phyloP scores from a whole-genome alignment of 2,329 filamentous ascomycete genomes.

The Phoma sp. region DNA sequence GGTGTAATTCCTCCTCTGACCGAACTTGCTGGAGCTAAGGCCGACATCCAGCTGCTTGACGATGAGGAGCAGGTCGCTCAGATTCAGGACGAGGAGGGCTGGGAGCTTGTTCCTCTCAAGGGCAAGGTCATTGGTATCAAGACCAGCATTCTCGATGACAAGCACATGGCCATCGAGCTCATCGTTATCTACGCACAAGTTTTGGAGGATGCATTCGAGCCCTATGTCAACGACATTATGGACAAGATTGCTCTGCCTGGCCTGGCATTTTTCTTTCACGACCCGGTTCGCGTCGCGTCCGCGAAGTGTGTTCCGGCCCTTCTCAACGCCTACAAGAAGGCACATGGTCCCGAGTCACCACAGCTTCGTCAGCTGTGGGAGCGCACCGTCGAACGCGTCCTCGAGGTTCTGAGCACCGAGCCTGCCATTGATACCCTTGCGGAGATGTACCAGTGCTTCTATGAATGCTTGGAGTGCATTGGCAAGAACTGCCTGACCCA shows the following conservation, averaged over 20 bases:
- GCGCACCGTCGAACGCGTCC: slow-evolving; percentile 83
- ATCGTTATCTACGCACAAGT: slow-evolving; percentile 97
- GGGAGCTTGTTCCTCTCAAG: slow-evolving; percentile 96
- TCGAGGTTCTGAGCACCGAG: slow-evolving; percentile 92
- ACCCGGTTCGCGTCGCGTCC: slow-evolving; percentile 92
- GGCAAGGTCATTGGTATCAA: slow-evolving; percentile 98
- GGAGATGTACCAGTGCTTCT: slow-evolving; percentile 99
- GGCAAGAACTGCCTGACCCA: slow-evolving; percentile 81
- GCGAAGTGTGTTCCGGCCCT: slow-evolving; percentile 94
- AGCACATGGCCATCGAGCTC: slow-evolving; percentile 99
- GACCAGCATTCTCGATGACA: slow-evolving; percentile 95
- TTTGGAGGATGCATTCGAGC: slow-evolving; percentile 89
- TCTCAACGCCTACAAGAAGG: slow-evolving; percentile 91
- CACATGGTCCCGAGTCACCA: slow-evolving; percentile 79
- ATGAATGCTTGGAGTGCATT: slow-evolving; percentile 94
- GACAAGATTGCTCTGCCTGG: slow-evolving; percentile 94
- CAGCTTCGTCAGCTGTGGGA: slow-evolving; percentile 85
- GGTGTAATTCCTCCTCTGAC: slow-evolving; percentile 94
- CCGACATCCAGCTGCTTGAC: slow-evolving; percentile 94
- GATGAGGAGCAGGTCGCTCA: slow-evolving; percentile 93
- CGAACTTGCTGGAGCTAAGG: slow-evolving; percentile 90
- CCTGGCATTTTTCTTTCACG: slow-evolving; percentile 98
- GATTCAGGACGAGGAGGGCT: slow-evolving; percentile 92
- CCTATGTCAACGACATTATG: slow-evolving; percentile 91
- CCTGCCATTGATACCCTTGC: slow-evolving; percentile 94